A percentile compares a stretch with the other conserved stretches of the same genome.
Evolutionary conservation across 371 early-diverging fungal species (phyloP).

Genomic region (Batrachochytrium dendrobatidis): DNA sequence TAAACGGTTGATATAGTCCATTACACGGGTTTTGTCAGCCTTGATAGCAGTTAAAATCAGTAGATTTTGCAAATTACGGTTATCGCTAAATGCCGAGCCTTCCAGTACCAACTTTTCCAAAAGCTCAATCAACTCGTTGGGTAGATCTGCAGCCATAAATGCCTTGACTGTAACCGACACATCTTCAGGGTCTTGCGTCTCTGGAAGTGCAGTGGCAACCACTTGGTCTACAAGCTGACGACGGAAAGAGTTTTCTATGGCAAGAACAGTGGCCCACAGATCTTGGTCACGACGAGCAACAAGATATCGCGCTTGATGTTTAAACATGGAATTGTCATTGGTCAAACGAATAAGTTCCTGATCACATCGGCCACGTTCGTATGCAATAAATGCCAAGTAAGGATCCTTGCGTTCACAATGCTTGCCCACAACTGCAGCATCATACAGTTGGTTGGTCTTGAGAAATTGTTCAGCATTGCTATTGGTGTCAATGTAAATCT

Average conservation of each 20-base stretch:
- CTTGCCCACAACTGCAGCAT: slow-evolving; percentile 84
- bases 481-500: slow-evolving; percentile 98
- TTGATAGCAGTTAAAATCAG: slow-evolving; percentile 96
- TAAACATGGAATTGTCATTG: slow-evolving; percentile 96
- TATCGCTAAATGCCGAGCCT: slow-evolving; percentile 83
- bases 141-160: slow-evolving; percentile 93
- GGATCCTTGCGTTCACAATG: slow-evolving; percentile 98
- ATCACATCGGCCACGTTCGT: slow-evolving; percentile 92
- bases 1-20: slow-evolving; percentile 88
- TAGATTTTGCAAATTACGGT: slow-evolving; percentile 93
- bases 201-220: slow-evolving; percentile 84
- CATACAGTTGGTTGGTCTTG: slow-evolving; percentile 74
- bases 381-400: slow-evolving; percentile 89
- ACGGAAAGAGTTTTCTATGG: slow-evolving; percentile 69
- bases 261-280: slow-evolving; percentile 81
- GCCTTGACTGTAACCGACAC: slow-evolving; percentile 95
- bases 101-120: slow-evolving; percentile 94
- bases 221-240: slow-evolving; percentile 90
- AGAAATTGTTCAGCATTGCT: slow-evolving; percentile 95
- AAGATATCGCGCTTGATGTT: slow-evolving; percentile 95
- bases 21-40: slow-evolving; percentile 83
- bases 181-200: slow-evolving; percentile 93
- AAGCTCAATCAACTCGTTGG: slow-evolving; percentile 91
- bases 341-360: slow-evolving; percentile 86
- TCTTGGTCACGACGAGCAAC: slow-evolving; percentile 79